Percentiles rank a stretch among this genome's conserved stretches.
Evolutionary conservation across 2,329 filamentous ascomycete species (phyloP).

Genomic region (Aspergillus sp.): DNA sequence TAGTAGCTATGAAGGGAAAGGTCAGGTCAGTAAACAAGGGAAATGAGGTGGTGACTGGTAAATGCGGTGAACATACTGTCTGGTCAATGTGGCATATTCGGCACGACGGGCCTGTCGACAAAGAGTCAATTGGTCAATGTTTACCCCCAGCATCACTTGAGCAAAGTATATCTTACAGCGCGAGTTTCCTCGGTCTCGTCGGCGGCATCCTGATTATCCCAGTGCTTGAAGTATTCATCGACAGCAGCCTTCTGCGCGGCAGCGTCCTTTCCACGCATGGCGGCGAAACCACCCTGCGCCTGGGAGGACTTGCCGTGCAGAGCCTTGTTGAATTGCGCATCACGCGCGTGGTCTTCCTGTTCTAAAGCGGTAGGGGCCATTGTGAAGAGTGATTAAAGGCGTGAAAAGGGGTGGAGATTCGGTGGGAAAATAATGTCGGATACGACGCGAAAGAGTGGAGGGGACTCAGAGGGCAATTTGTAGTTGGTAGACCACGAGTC

Average conservation of each 20-base stretch:
- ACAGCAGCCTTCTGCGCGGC: conserved; percentile 76
- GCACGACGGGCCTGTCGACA: conserved; percentile 66
- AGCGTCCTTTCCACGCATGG: conserved; percentile 82
- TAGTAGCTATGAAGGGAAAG: conserved; percentile 66
- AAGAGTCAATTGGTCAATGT: background rate
- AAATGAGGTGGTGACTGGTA: background rate
- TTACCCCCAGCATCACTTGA: background rate
- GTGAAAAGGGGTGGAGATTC: conserved; percentile 18
- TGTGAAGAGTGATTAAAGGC: conserved; percentile 20
- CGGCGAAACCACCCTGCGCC: conserved; percentile 70
- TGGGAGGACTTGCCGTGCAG: conserved; percentile 75
- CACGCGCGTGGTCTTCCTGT: conserved; percentile 76
- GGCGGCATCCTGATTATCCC: conserved; percentile 77
- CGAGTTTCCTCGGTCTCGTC: conserved; percentile 81
- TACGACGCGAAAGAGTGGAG: background rate
- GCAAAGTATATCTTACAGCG: conserved; percentile 56
- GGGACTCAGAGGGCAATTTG: background rate
- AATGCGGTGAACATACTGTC: conserved; percentile 64
- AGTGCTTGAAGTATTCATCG: conserved; percentile 95
- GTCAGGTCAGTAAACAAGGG: conserved; percentile 6
- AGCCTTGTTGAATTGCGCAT: conserved; percentile 87
- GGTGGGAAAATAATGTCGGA: conserved; percentile 6
- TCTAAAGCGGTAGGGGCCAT: conserved; percentile 66
- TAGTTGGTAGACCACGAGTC: background rate
- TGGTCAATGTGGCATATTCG: conserved; percentile 89